Conservation (phyloP, 495 filamentous ascomycete genomes). For the Aspergillus steynii region DNA sequence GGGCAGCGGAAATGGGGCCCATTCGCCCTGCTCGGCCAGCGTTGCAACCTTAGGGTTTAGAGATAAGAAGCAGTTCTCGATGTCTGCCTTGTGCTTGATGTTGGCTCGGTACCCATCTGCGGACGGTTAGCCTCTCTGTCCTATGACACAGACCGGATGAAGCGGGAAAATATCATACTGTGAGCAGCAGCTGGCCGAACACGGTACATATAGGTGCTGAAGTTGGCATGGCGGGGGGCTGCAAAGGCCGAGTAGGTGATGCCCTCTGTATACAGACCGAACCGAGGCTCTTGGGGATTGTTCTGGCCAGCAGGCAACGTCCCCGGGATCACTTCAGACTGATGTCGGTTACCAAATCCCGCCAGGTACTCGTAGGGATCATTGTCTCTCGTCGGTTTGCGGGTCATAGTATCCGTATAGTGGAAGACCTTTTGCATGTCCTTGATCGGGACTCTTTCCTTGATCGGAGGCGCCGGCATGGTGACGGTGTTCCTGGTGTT, state of each 20-base stretch:
- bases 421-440: constrained; percentile 46
- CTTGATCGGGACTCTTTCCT: constrained; percentile 30
- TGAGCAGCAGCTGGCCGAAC: constrained; percentile 42
- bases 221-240: constrained; percentile 39
- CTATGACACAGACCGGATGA: not conserved
- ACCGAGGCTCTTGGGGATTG: constrained; percentile 39
- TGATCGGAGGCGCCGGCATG: constrained; percentile 27
- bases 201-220: constrained; percentile 45
- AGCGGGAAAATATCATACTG: constrained; percentile 26
- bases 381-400: constrained; percentile 44
- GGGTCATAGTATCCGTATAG: constrained; percentile 43
- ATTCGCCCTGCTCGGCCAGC: constrained; percentile 40
- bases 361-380: constrained; percentile 44
- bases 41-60: constrained; percentile 40
- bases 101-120: constrained; percentile 37
- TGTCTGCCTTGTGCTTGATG: constrained; percentile 36
- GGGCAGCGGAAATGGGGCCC: constrained; percentile 43
- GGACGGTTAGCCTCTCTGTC: not conserved
- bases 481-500: constrained; percentile 4
- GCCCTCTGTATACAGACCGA: constrained; percentile 60
- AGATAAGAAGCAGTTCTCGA: constrained; percentile 42
- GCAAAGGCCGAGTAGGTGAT: constrained; percentile 56
- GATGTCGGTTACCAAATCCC: constrained; percentile 41
- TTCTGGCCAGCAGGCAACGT: constrained; percentile 43
- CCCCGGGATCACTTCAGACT: constrained; percentile 45